A percentile compares a stretch with the other conserved stretches of the same genome.
Evolutionary conservation across 768 basidiomycete genomes (phyloP).

Genomic region (Butyriboletus loyo): DNA sequence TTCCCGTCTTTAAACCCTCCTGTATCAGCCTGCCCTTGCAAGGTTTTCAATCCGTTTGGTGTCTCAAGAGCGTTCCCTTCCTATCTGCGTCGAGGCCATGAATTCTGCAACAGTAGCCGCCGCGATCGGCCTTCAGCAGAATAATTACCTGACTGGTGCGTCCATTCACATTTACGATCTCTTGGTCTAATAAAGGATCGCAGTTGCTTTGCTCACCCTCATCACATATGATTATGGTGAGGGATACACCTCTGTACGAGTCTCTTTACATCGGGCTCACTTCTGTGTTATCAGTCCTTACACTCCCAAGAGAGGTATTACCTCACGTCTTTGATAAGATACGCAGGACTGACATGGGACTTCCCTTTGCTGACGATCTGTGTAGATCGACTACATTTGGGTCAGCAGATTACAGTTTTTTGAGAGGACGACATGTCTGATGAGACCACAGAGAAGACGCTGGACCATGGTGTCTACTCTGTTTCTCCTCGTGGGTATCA

Average conservation of each 20-base stretch:
- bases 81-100: neutral
- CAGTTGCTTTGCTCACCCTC: conserved; percentile 6
- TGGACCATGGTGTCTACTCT: neutral
- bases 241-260: neutral
- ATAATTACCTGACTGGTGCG: conserved; percentile 3
- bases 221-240: conserved; percentile 12
- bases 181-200: neutral
- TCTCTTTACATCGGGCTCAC: neutral
- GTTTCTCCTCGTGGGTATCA: neutral
- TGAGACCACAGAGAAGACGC: neutral
- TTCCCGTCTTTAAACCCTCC: neutral
- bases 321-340: too few species aligned
- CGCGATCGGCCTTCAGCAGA: neutral
- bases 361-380: neutral
- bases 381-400: neutral
- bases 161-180: neutral
- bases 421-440: neutral
- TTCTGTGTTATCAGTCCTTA: conserved; percentile 1
- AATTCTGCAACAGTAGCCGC: neutral
- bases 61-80: neutral
- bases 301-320: conserved; percentile 5
- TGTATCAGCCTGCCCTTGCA: neutral
- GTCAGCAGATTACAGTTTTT: neutral
- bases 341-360: neutral
- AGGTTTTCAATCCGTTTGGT: neutral